Base-by-base conservation (phyloP, 768 basidiomycete genomes). In the Auriscalpium orientale region DNA sequence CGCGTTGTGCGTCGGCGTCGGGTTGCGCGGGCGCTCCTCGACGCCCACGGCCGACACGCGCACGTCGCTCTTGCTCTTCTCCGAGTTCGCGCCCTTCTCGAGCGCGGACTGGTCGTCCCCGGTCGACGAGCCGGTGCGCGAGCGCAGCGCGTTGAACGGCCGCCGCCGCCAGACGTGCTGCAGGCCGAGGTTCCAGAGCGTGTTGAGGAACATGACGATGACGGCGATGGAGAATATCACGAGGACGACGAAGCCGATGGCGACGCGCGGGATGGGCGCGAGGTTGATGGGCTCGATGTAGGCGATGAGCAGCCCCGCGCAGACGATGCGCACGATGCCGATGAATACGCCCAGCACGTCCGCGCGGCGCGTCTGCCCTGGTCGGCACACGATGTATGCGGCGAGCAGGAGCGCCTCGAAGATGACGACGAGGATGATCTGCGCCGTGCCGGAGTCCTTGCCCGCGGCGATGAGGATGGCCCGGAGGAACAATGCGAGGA, bases 221-320 rank as follows among this genome's bases (percentile, higher is more conserved):
- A 89, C 77, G 0, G 89, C 79, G 40, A 90, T 71, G 13, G 87
- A 85, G 67, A 83, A 87, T 38, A 92, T 75, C 35, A 87, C 80
- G 12, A 84, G 82, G 40, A 82, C 76, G 58, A 91, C 78, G 55
- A 89, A 77, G 20, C 91, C 92, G 55, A 97, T 84, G 36, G 80
- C 85, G 2, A 89, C 87, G 18, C 92, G 81, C 1, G 89, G 84
- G 62, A 95, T 95, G 43, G 92, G 76, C 16, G 76, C 71, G 36
- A 94, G 77, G 7, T 75, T 68, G 22, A 93, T 65, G 9, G 70
- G 72, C 59, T 89, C 78, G 48, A 91, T 71, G 68, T 94, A 97
- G 0, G 89, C 82, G 58, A 95, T 79, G 73, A 89, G 72, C 20
- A 92, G 67, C 7, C 82, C 86, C 28, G 84, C 83, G 55, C 81